Evolutionary conservation across 208 protist genomes (phyloP), one percentile per base, ranked within the genome.

Genomic region (Herpetomonas samuelpessoai): DNA sequence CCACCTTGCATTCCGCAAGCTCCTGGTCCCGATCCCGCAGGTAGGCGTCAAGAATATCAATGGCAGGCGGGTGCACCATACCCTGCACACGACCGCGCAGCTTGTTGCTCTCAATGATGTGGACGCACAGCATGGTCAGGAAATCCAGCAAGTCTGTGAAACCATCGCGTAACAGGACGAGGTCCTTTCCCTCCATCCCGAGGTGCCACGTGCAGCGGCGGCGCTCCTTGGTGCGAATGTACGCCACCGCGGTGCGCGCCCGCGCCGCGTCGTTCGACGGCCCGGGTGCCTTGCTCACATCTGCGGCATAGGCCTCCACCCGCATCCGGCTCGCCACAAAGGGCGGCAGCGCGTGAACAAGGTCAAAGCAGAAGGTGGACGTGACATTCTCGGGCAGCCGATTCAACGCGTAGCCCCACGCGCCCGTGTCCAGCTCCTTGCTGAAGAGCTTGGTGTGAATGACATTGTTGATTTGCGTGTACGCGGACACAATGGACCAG

Each of bases 71-170:
- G 61, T 92, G 83, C 48, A 84, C 82, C 83, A 92, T 90, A 28
- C 82, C 82, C 56, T 89, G 86, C 56, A 95, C 62, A 26, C 85
- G 82, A 2, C 83, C 74, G 29, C 88, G 84, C 19, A 95, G 81
- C 67, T 95, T 95, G 71, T 87, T 84, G 71, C 82, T 91, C 65
- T 96, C 90, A 57, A 96, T 91, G 31, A 92, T 87, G 74, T 96
- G 90, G 7, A 96, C 76, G 59, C 86, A 96, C 24, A 96, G 69
- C 79, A 89, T 92, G 9, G 85, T 88, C 19, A 96, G 48, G 58
- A 96, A 96, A 53, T 96, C 90, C 3, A 96, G 78, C 47, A 96
- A 52, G 58, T 96, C 90, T 1, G 90, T 93, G 68, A 83, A 92
- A 49, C 81, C 81, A 56, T 96, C 90, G 16, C 90, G 83, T 48